Base-by-base conservation (phyloP, 495 filamentous ascomycete species). In the Podospora sp. region DNA sequence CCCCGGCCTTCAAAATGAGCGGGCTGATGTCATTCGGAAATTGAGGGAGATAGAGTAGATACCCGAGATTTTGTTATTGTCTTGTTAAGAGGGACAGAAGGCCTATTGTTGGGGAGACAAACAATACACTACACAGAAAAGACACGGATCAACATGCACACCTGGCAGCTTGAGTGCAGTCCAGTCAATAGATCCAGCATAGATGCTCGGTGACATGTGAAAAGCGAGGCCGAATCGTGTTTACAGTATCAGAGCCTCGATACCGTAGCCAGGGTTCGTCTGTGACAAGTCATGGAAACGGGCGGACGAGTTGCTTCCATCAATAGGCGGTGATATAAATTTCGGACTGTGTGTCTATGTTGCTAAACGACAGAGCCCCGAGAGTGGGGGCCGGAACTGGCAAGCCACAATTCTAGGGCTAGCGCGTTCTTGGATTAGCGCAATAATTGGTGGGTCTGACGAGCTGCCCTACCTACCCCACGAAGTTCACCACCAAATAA, bases 1-100 rank as follows among this genome's bases (percentile, higher is more conserved):
- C 20, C 80, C 81, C 62, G 75, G 81, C 69, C 77, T 85, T 55
- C 79, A 83, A 62, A 77, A 68, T 22, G 85, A 87, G 72, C 14
- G 71, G 25, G 59, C 60, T 20, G 49, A 27, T 14, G 29, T 75
- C 60, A 53, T 64, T 8, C 69, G 57, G 63, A 40, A 35, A 58
- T 56, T 68, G 35, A 72, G 67, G 62, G 66, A 71, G 21, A 65
- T 71, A 33, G 72, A 72, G 59, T 73, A 67, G 62, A 50, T 25
- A n/a, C 6, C 21, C 8, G 16, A 26, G 56, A 26, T 50, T 33
- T 52, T 11, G 8, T 27, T 26, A 0, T 26, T 46, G 25, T 21
- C 21, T 33, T 25, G 35, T 27, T 33, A 14, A 60, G 27, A 7
- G 2, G 20, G 52, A 12, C 20, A 8, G n/a, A 55, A 55, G 52